Conservation (phyloP, 495 filamentous ascomycete genomes). For the Antarctomyces pellizariae region DNA sequence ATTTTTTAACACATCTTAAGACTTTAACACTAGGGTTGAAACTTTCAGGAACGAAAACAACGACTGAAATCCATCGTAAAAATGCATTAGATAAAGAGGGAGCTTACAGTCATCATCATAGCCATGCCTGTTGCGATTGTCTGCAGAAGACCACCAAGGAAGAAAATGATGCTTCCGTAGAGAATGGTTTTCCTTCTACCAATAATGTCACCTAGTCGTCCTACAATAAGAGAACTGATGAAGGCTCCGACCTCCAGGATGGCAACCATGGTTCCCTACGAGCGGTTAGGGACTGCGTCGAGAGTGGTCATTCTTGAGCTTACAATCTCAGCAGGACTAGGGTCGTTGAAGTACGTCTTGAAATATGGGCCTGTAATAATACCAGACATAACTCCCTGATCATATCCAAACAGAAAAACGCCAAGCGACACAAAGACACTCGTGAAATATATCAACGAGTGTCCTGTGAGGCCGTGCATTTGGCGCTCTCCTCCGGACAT, state of each 20-base stretch:
- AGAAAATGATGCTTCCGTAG: conserved; percentile 81
- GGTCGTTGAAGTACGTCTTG: conserved; percentile 76
- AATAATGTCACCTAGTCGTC: conserved; percentile 74
- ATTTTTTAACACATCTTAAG: too few species aligned
- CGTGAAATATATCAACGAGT: conserved; percentile 89
- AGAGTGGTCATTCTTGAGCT: too few species aligned
- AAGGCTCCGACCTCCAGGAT: conserved; percentile 89
- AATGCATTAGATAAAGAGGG: too few species aligned
- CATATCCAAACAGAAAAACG: conserved; percentile 95
- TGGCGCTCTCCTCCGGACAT: conserved; percentile 59
- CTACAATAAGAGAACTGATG: conserved; percentile 72
- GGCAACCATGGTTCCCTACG: conserved; percentile 88
- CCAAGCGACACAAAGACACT: conserved; percentile 95
- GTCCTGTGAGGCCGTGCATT: conserved; percentile 82
- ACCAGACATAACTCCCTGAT: conserved; percentile 97
- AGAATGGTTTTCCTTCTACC: conserved; percentile 79
- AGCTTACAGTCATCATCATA: conserved; percentile 83
- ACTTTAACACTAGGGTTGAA: too few species aligned
- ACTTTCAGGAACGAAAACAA: too few species aligned
- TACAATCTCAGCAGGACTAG: too few species aligned
- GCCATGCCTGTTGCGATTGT: conserved; percentile 57
- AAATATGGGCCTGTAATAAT: conserved; percentile 92
- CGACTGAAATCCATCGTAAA: too few species aligned
- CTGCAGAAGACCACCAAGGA: conserved; percentile 73
- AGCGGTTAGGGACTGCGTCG: too few species aligned